These are phyloP conservation scores for Pezizomycotina sp. DNA, from an alignment of 2,329 filamentous ascomycete species.

Conservation along the genomic window DNA sequence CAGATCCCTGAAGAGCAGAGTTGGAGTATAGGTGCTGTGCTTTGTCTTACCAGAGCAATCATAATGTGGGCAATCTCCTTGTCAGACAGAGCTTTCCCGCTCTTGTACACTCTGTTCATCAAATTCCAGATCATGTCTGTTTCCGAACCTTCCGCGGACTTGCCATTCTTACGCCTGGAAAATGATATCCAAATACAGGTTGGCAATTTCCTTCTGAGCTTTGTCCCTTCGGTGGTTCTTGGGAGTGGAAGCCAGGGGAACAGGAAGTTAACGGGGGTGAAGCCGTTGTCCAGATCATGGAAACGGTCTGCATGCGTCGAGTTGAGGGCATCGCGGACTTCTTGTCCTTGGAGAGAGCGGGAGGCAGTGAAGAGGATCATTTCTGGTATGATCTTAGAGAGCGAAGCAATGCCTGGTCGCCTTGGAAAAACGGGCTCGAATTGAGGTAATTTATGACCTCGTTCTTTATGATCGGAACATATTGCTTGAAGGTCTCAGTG, in stretches of 20 bases:
- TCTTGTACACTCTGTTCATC: conserved; percentile 61
- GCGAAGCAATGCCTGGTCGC: conserved; percentile 44
- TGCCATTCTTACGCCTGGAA: conserved; percentile 37
- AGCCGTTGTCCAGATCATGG: conserved; percentile 66
- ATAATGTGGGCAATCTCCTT: conserved; percentile 69
- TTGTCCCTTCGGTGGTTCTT: conserved; percentile 53
- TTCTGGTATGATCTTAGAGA: conserved; percentile 52
- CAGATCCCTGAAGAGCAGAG: too few relatives aligned
- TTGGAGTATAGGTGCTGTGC: background rate
- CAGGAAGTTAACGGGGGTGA: conserved; percentile 67
- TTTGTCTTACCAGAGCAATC: conserved; percentile 46
- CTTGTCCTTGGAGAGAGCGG: conserved; percentile 56
- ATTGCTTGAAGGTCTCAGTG: conserved; percentile 52
- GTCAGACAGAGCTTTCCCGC: conserved; percentile 51
- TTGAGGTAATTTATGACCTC: conserved; percentile 53
- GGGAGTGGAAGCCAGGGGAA: conserved; percentile 64
- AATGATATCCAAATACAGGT: conserved; percentile 57
- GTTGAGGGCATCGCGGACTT: conserved; percentile 55
- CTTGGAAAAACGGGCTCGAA: conserved; percentile 40
- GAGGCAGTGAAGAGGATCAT: conserved; percentile 71
- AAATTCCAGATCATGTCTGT: conserved; percentile 64
- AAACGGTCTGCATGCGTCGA: conserved; percentile 58
- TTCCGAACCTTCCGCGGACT: conserved; percentile 32
- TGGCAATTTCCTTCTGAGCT: conserved; percentile 53
- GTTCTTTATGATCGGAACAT: conserved; percentile 54